Evolutionary conservation across 805 yeast genomes (phyloP).

Genomic region (Candida coleopterorum): DNA sequence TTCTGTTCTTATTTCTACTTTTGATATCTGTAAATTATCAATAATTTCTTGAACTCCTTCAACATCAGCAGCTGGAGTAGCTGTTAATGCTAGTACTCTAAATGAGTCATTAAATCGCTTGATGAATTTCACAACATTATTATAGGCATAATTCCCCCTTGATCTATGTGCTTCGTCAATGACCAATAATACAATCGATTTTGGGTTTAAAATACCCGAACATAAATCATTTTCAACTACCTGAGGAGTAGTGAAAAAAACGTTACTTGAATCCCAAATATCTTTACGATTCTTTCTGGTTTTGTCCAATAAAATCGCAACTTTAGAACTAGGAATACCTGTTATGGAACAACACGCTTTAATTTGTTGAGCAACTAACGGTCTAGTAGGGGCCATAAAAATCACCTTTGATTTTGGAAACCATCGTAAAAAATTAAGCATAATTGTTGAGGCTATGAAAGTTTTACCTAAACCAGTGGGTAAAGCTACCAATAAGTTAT

Average conservation of each 20-base stretch:
- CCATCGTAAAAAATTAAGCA: constrained; percentile 89
- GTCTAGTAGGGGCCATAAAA: constrained; percentile 96
- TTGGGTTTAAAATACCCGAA: constrained; percentile 73
- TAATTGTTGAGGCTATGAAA: constrained; percentile 89
- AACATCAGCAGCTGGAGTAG: constrained; percentile 88
- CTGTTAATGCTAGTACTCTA: constrained; percentile 82
- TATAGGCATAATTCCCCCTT: constrained; percentile 84
- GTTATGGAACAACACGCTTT: constrained; percentile 86
- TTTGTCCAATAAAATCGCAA: constrained; percentile 73
- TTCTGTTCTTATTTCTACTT: constrained; percentile 83
- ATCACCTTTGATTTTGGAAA: constrained; percentile 72
- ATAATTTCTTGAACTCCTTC: constrained; percentile 87
- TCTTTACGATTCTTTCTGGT: constrained; percentile 54
- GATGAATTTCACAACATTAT: constrained; percentile 65
- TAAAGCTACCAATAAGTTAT: constrained; percentile 79
- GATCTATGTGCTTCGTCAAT: constrained; percentile 97
- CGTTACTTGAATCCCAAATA: constrained; percentile 73
- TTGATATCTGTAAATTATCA: constrained; percentile 65
- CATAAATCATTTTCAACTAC: constrained; percentile 87
- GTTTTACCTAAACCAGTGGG: constrained; percentile 99
- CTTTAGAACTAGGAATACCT: constrained; percentile 71
- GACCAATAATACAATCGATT: constrained; percentile 66
- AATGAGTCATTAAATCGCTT: constrained; percentile 54
- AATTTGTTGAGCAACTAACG: constrained; percentile 93
- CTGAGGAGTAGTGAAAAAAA: constrained; percentile 94